Conservation (phyloP, 208 protist genomes). For the Trypanosoma brucei region DNA sequence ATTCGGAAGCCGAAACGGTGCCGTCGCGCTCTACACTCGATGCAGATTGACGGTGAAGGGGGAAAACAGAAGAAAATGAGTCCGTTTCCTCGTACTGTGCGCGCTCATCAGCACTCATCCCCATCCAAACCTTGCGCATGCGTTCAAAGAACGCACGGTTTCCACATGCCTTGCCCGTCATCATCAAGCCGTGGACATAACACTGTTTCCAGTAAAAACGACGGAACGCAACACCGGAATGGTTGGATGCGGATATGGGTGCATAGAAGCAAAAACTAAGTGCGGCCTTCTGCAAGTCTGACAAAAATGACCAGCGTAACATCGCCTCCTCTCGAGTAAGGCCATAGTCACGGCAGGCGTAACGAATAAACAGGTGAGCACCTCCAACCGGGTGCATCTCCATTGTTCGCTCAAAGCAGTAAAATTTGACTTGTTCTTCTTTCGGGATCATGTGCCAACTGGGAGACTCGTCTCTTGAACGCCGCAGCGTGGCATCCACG, state of each 20-base stretch:
- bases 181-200: constrained; percentile 43
- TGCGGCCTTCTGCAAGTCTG: constrained; percentile 68
- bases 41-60: constrained; percentile 23
- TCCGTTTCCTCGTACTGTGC: constrained; percentile 46
- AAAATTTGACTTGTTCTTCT: constrained; percentile 45
- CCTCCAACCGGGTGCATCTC: constrained; percentile 32
- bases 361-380: constrained; percentile 54
- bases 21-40: background rate
- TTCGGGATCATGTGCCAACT: constrained; percentile 32
- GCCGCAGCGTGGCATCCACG: constrained; percentile 15
- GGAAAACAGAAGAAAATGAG: constrained; percentile 36
- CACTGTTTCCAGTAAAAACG: constrained; percentile 66
- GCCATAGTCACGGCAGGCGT: constrained; percentile 74
- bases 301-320: constrained; percentile 34
- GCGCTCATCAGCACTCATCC: constrained; percentile 48
- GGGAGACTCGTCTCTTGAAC: constrained; percentile 1
- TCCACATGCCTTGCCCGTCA: constrained; percentile 21
- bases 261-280: constrained; percentile 79
- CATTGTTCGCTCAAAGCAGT: constrained; percentile 37
- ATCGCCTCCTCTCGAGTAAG: constrained; percentile 34
- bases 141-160: constrained; percentile 60
- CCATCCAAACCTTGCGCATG: constrained; percentile 60
- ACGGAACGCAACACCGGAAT: constrained; percentile 32
- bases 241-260: constrained; percentile 34
- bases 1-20: background rate